Conservation (phyloP, 2,329 filamentous ascomycete species). For the Canariomyces notabilis region DNA sequence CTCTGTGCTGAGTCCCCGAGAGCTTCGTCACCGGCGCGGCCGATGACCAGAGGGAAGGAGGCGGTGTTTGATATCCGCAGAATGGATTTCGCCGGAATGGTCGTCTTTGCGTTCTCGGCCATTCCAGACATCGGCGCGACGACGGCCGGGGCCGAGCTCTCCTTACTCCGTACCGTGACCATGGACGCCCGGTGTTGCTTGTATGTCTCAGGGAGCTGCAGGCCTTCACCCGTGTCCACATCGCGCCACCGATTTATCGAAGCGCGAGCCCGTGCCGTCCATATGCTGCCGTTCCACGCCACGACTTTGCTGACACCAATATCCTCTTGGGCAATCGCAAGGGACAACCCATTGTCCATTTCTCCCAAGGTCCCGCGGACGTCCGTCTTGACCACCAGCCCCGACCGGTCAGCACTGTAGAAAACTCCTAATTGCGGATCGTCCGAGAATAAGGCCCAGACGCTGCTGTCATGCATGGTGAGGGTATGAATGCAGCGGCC, state of each 20-base stretch:
- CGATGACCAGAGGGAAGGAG: constrained; percentile 58
- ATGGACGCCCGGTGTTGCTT: constrained; percentile 46
- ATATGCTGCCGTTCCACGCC: constrained; percentile 70
- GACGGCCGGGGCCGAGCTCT: constrained; percentile 16
- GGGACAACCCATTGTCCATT: constrained; percentile 80
- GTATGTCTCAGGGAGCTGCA: constrained; percentile 57
- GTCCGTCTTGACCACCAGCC: constrained; percentile 94
- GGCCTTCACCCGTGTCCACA: constrained; percentile 70
- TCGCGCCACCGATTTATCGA: constrained; percentile 91
- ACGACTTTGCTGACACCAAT: constrained; percentile 69
- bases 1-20: constrained; percentile 46
- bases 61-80: constrained; percentile 81
- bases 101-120: constrained; percentile 43
- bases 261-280: constrained; percentile 85
- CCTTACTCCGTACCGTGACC: constrained; percentile 32
- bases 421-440: constrained; percentile 82
- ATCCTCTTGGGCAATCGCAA: constrained; percentile 90
- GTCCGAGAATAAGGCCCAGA: constrained; percentile 92
- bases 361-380: constrained; percentile 67
- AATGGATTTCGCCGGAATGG: constrained; percentile 73
- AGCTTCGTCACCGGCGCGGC: constrained; percentile 45
- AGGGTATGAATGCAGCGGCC: constrained; percentile 96
- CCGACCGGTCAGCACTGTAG: constrained; percentile 90
- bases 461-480: constrained; percentile 97
- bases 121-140: constrained; percentile 33